Evolutionary conservation across 192 early-diverging fungal species (phyloP), one percentile per base, ranked within the genome.

Genomic region (Chytriomyces sp.): DNA sequence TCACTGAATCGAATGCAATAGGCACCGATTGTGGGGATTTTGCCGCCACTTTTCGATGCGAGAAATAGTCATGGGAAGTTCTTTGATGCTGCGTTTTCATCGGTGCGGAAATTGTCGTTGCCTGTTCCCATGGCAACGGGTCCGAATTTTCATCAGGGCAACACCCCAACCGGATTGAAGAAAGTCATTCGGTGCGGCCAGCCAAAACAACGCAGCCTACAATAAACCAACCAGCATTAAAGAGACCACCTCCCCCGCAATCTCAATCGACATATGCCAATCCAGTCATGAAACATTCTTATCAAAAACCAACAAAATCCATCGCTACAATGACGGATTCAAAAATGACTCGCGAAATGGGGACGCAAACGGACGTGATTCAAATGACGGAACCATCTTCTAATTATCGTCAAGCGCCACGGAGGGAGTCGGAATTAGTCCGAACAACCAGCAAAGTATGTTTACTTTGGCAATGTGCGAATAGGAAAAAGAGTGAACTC

Each of bases 331-430:
- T 57, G 53, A 57, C 53, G 53, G 53, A 57, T n/a, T 13, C 3
- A 13, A 13, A 57, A 57, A n/a, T 20, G 53, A 57, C 53, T 13
- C 53, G 53, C 3, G 53, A 57, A 57, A 57, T 57, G 53, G 53
- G 53, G 53, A 57, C 53, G 16, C 53, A 57, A 35, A 35, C 35
- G 35, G 35, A 20, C n/a, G 0, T 64, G 11, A 11, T 20, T 20
- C 20, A 20, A 20, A 64, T n/a, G 66, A 67, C 66, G 20, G 66
- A 67, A 45, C 66, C 66, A n/a, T 11, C 46, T 7, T 45, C 66
- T 45, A 13, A 6, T 67, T 45, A 28, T 45, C 43, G 13, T 57
- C 53, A 57, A 57, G 16, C 53, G 53, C 53, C 53, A 57, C 53
- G 53, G 53, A 57, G 35, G 35, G 35, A 35, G 4, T 35, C 35